Conservation (phyloP, 1,139 yeast genomes). For the Petasospora fabianii region DNA sequence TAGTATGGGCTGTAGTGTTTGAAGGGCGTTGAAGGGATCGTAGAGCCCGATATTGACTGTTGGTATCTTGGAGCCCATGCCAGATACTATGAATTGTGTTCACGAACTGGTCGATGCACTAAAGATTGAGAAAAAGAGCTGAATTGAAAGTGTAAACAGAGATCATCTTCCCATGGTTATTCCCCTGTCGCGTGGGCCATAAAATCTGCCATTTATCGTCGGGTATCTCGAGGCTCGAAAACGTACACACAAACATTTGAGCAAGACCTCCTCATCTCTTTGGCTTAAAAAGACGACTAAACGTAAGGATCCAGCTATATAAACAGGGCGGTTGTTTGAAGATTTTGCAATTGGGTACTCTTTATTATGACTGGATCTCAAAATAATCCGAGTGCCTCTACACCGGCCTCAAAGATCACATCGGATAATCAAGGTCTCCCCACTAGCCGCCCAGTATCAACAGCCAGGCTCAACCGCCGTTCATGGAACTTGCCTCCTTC, state of each 20-base stretch:
- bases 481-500: conserved; percentile 22
- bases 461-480: conserved; percentile 10
- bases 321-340: too few species aligned
- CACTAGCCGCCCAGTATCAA: conserved; percentile 7
- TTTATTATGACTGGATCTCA: too few species aligned
- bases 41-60: conserved; percentile 54
- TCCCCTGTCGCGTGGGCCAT: too few species aligned
- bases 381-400: not conserved
- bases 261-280: not conserved
- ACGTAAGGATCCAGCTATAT: too few species aligned
- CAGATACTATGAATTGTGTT: not conserved
- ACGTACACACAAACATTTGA: not conserved
- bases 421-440: not conserved
- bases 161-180: too few species aligned
- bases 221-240: not conserved
- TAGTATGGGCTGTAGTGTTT: conserved; percentile 50
- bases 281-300: too few species aligned
- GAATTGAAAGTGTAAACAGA: too few species aligned
- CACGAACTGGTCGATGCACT: too few species aligned
- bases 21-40: conserved; percentile 77
- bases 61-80: conserved; percentile 2
- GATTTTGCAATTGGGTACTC: too few species aligned
- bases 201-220: not conserved
- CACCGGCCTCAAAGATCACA: not conserved
- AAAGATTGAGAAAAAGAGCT: too few species aligned